Evolutionary conservation across 164 flowering plant genomes (phyloP).

Genomic region (Litsea cubeba): DNA sequence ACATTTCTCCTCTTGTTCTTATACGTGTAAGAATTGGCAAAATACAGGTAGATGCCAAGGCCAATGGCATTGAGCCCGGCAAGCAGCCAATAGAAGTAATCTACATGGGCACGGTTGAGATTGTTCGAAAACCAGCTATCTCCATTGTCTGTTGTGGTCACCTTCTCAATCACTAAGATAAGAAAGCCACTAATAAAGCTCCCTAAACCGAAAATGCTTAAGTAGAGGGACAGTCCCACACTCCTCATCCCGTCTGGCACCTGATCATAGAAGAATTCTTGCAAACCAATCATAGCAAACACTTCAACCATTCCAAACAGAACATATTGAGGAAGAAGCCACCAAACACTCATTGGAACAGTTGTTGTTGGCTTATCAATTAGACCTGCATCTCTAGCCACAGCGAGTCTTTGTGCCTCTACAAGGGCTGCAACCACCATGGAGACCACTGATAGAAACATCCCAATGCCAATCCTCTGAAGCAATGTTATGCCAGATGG

Average conservation of each 20-base stretch:
- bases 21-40: constrained; percentile 17
- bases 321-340: constrained; percentile 25
- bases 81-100: constrained; percentile 27
- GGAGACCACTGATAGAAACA: constrained; percentile 18
- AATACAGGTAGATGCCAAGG: constrained; percentile 8
- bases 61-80: constrained; percentile 16
- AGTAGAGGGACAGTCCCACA: constrained; percentile 18
- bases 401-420: constrained; percentile 19
- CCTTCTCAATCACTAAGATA: constrained; percentile 15
- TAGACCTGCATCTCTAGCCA: constrained; percentile 18
- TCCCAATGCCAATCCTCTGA: constrained; percentile 31
- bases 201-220: constrained; percentile 22
- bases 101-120: constrained; percentile 22
- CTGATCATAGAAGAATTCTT: constrained; percentile 27
- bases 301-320: constrained; percentile 19
- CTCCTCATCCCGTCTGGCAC: constrained; percentile 19
- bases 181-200: constrained; percentile 24
- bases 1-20: constrained; percentile 8
- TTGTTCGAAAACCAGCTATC: constrained; percentile 24
- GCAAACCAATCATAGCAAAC: constrained; percentile 24
- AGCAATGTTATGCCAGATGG: constrained; percentile 29
- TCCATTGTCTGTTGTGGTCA: constrained; percentile 10
- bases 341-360: constrained; percentile 24
- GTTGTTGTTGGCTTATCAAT: constrained; percentile 15
- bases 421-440: constrained; percentile 30